phyloP scores from a whole-genome alignment of 768 basidiomycete species.

The Suillus hirtellus region DNA sequence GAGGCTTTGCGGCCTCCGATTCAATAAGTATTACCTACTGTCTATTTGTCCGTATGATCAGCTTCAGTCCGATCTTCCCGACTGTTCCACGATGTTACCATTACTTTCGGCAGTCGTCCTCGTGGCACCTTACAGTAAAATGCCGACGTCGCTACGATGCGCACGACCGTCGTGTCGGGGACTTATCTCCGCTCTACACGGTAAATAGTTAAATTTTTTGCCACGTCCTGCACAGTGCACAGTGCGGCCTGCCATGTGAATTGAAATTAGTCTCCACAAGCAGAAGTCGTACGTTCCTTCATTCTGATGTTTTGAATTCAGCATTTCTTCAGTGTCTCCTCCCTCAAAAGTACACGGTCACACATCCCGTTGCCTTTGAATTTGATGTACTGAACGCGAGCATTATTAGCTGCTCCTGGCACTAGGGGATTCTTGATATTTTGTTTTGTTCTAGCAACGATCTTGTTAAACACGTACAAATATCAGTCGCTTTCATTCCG shows the following conservation, averaged over 20 bases:
- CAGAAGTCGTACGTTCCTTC: background rate
- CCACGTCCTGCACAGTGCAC: background rate
- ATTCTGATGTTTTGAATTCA: background rate
- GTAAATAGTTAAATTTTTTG: background rate
- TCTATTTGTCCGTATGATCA: background rate
- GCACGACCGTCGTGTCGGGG: background rate
- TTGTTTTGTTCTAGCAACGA: slow-evolving; percentile 63
- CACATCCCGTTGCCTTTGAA: slow-evolving; percentile 60
- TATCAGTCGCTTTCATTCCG: no score
- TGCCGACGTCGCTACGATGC: background rate
- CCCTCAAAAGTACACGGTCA: slow-evolving; percentile 59
- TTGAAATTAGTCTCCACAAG: background rate
- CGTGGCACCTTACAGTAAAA: background rate
- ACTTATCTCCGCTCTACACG: background rate
- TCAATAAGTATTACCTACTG: background rate
- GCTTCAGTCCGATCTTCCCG: background rate
- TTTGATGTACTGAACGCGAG: slow-evolving; percentile 65
- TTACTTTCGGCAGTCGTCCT: background rate
- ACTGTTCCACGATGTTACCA: background rate
- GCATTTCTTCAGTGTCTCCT: background rate
- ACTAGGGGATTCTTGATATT: slow-evolving; percentile 69
- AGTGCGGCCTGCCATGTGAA: background rate
- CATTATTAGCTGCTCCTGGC: slow-evolving; percentile 76
- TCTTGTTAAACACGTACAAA: slow-evolving; percentile 36
- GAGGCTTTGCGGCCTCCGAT: background rate